Conservation (phyloP, 2,329 filamentous ascomycete genomes). For the Alternaria sp. region DNA sequence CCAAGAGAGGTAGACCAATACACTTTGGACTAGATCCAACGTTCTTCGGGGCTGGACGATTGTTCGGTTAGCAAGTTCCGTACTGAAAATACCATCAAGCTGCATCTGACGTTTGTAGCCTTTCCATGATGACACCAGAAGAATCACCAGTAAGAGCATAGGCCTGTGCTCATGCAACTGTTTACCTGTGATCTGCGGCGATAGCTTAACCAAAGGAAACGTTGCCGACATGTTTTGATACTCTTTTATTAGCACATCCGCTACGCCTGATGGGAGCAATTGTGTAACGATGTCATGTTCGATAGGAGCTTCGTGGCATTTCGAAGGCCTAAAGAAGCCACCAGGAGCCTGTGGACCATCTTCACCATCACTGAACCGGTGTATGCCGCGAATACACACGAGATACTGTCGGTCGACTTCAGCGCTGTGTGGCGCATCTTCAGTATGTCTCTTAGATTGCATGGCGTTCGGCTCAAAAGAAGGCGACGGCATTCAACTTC, state of each 20-base stretch:
- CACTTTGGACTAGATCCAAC: slow-evolving; percentile 44
- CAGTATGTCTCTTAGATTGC: slow-evolving; percentile 14
- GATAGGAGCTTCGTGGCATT: slow-evolving; percentile 33
- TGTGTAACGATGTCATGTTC: slow-evolving; percentile 31
- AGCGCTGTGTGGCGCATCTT: slow-evolving; percentile 16
- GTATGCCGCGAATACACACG: slow-evolving; percentile 38
- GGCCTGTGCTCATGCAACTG: slow-evolving; percentile 37
- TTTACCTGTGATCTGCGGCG: slow-evolving; percentile 20
- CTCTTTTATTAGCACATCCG: slow-evolving; percentile 36
- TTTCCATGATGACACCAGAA: slow-evolving; percentile 42
- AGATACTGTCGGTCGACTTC: slow-evolving; percentile 38
- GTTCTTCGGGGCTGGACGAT: slow-evolving; percentile 42
- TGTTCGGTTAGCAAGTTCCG: slow-evolving; percentile 45
- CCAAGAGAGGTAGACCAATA: slow-evolving; percentile 48
- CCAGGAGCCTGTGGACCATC: slow-evolving; percentile 23
- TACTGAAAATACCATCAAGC: slow-evolving; percentile 41
- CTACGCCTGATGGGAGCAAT: slow-evolving; percentile 36
- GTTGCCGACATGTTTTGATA: slow-evolving; percentile 42
- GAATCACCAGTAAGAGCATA: slow-evolving; percentile 46
- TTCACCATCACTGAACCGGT: slow-evolving; percentile 33
- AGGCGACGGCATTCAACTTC: slow-evolving; percentile 40
- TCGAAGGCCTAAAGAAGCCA: slow-evolving; percentile 27
- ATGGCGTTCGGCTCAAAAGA: slow-evolving; percentile 31
- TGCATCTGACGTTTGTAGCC: slow-evolving; percentile 38
- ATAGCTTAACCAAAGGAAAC: slow-evolving; percentile 45